A percentile compares a stretch with the other conserved stretches of the same genome.
phyloP scores from a whole-genome alignment of 192 early-diverging fungal species.

The Backusella australiensis region DNA sequence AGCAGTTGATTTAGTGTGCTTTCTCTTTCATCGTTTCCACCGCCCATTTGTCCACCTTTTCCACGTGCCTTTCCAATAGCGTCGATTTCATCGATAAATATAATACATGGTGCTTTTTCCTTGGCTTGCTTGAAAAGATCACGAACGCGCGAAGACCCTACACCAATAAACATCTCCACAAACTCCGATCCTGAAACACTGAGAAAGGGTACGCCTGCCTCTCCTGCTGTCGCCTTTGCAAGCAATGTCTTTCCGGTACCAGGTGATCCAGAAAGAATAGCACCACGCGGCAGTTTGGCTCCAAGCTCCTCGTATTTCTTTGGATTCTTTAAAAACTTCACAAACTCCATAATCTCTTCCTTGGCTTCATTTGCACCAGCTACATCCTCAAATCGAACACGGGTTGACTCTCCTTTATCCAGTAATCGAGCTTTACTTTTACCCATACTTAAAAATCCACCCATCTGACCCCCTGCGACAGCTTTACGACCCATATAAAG shows the following conservation, averaged over 20 bases:
- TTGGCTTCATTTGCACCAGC: slow-evolving; percentile 99
- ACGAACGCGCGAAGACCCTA: slow-evolving; percentile 89
- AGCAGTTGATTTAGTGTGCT: slow-evolving; percentile 95
- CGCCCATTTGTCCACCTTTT: slow-evolving; percentile 74
- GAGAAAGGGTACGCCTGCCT: slow-evolving; percentile 96
- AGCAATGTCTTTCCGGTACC: slow-evolving; percentile 98
- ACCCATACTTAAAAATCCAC: slow-evolving; percentile 94
- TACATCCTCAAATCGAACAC: slow-evolving; percentile 98
- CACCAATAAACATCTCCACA: slow-evolving; percentile 99
- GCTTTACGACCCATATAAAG: slow-evolving; percentile 82
- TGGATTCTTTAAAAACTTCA: slow-evolving; percentile 98
- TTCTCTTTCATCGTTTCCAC: slow-evolving; percentile 96
- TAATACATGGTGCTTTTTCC: slow-evolving; percentile 96
- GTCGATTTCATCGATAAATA: slow-evolving; percentile 99
- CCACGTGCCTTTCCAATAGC: slow-evolving; percentile 98
- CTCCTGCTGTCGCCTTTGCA: slow-evolving; percentile 99
- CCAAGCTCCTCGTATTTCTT: slow-evolving; percentile 86
- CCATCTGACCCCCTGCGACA: slow-evolving; percentile 44
- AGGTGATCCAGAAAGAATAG: slow-evolving; percentile 90
- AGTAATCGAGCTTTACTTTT: slow-evolving; percentile 94
- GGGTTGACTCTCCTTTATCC: slow-evolving; percentile 93
- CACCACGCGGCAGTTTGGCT: slow-evolving; percentile 98
- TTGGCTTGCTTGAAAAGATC: slow-evolving; percentile 97
- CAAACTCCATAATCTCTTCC: slow-evolving; percentile 99
- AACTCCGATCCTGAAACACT: slow-evolving; percentile 99